Evolutionary conservation across 2,329 filamentous ascomycete genomes (phyloP), one percentile per base, ranked within the genome.

Genomic region (Xylariaceae sp.): DNA sequence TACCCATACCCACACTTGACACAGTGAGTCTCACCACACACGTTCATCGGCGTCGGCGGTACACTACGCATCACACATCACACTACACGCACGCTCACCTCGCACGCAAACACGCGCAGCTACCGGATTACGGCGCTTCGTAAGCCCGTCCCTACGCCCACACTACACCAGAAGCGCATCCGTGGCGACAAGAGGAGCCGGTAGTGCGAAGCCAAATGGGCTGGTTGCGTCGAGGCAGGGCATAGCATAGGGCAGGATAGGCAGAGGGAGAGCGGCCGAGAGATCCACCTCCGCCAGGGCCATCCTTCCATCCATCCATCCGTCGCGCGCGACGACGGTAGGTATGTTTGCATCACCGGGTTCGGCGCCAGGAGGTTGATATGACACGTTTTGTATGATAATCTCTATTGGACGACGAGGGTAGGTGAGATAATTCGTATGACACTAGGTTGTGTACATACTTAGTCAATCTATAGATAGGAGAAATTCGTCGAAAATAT

Each of bases 361-460:
- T 58, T 64, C 62, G 62, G 60, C 57, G 62, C 47, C 47, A 23
- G 15, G 47, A 49, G 47, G 18, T 60, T 62, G 55, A 56, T 58
- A 59, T 64, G 62, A 64, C 62, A 45, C 51, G 59, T 60, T 55
- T 59, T 42, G 48, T 62, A 60, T 54, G 49, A 51, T 62, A 59
- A 63, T 63, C 5, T 53, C 44, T 18, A 39, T 8, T 17, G 42
- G 56, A 37, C 44, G 34, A 6, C 11, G 10, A n/a, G 13, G 11
- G 42, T 13, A 45, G 42, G 42, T 45, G 42, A 45, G 42, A 45
- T 45, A 45, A 45, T 45, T n/a, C 42, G 42, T 45, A 45, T 45
- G 42, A 45, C 42, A 45, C 42, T 45, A 45, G 42, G 11, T 45
- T n/a, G 13, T 13, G 11, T 11, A 45, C 23, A 30, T 30, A 45